phyloP scores from a whole-genome alignment of 768 basidiomycete species.

The Suillus placidus region DNA sequence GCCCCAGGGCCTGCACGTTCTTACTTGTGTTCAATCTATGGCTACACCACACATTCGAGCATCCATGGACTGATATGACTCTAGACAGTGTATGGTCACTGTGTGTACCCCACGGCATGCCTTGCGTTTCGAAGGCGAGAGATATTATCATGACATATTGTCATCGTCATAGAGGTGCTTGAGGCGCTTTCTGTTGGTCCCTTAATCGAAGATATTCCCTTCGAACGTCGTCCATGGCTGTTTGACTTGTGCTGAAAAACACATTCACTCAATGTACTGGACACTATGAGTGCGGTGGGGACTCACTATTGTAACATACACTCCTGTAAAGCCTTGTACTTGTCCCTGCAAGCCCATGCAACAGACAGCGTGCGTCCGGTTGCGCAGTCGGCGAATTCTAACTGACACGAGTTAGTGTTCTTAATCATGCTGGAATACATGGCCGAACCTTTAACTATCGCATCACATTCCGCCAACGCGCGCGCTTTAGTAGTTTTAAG shows the following conservation, averaged over 20 bases:
- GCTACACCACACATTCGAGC: background rate
- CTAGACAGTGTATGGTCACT: background rate
- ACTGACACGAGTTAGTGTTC: background rate
- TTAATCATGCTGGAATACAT: background rate
- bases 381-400: conserved; percentile 87
- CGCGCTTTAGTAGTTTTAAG: conserved; percentile 78
- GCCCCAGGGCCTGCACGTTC: too few relatives aligned
- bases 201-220: conserved; percentile 74
- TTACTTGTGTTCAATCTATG: background rate
- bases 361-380: conserved; percentile 80
- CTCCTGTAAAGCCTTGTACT: conserved; percentile 69
- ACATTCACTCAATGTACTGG: background rate
- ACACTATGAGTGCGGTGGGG: background rate
- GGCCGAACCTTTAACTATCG: conserved; percentile 64
- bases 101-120: background rate
- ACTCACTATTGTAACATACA: conserved; percentile 84
- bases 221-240: conserved; percentile 72
- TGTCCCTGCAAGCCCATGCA: conserved; percentile 78
- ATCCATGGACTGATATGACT: background rate
- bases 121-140: background rate
- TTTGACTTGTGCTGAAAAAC: conserved; percentile 62
- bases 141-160: background rate
- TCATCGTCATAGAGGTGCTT: background rate
- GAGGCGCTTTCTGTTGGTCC: conserved; percentile 33
- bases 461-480: conserved; percentile 79